These are phyloP conservation scores for Trematosphaeria pertusa DNA, from an alignment of 2,329 filamentous ascomycete species.

Conservation along the genomic window DNA sequence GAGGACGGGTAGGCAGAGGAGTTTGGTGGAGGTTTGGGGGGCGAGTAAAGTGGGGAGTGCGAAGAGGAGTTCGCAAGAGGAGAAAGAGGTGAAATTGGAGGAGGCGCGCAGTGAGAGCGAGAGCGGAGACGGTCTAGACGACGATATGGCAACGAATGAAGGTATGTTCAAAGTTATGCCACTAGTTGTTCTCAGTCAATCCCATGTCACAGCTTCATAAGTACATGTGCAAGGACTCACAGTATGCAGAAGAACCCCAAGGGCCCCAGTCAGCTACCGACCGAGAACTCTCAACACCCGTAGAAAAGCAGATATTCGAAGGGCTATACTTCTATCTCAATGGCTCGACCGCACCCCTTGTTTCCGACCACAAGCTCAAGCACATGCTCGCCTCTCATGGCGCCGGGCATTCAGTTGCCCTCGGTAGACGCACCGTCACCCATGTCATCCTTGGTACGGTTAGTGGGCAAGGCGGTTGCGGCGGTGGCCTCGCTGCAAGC, in stretches of 20 bases:
- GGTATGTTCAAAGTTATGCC: too few species aligned
- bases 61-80: constrained; percentile 14
- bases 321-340: constrained; percentile 83
- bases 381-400: constrained; percentile 77
- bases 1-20: constrained; percentile 54
- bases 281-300: constrained; percentile 10
- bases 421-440: constrained; percentile 77
- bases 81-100: constrained; percentile 5
- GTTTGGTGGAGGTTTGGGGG: constrained; percentile 36
- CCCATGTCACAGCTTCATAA: too few species aligned
- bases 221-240: too few species aligned
- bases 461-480: constrained; percentile 58
- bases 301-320: constrained; percentile 65
- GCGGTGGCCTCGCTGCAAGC: constrained; percentile 75
- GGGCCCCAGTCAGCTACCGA: too few species aligned
- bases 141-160: not conserved
- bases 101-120: not conserved
- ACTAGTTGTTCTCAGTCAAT: too few species aligned
- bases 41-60: constrained; percentile 20
- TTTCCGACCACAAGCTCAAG: constrained; percentile 89
- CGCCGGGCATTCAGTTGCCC: constrained; percentile 71
- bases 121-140: not conserved
- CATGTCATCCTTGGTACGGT: constrained; percentile 77
- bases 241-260: too few species aligned
- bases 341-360: constrained; percentile 78